Base-by-base conservation (phyloP, 2,329 filamentous ascomycete species). In the Colletotrichum musicola region DNA sequence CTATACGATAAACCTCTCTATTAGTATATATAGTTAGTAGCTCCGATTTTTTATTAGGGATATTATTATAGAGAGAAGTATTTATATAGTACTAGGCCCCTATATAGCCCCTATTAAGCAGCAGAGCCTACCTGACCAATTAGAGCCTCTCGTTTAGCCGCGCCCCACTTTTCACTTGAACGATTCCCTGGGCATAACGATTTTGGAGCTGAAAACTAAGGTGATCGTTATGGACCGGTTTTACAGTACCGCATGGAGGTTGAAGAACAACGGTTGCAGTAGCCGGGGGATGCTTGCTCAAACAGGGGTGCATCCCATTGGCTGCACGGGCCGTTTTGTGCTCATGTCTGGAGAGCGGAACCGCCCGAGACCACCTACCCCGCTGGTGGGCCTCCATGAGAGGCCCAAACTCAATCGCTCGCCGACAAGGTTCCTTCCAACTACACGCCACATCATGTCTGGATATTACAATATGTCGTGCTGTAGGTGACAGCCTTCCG, bases 341-440 rank as follows among this genome's bases (percentile, higher is more conserved):
- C 22, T 20, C 40, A 30, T 50, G 30, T 18, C 50, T 38, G 38
- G 40, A 61, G 7, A 35, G 49, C 62, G 54, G 61, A 30, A 65
- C 14, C 40, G 62, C 35, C 65, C 65, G 65, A 38, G 49, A 55
- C 22, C 18, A 20, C 54, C 47, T 54, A 14, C 38, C 20, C 30
- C 22, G 25, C 35, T 46, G 44, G 44, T 59, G 59, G 65, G 60
- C 10, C 20, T 57, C 61, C 62, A 49, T 51, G 42, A 57, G 6
- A 38, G n/a, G 22, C n/a, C 16, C 44, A 14, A 49, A 65, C 46
- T 64, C 47, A 59, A 67, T 67, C 44, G n/a, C 30, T 16, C 12
- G n/a, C 35, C 1, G 13, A 10, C 20, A 25, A 44, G 47, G 25
- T 51, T 64, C 55, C 59, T 67, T 64, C 61, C 65, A 27, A 68